Evolutionary conservation across 768 basidiomycete species (phyloP).

Genomic region (Rhodotorula graminis): DNA sequence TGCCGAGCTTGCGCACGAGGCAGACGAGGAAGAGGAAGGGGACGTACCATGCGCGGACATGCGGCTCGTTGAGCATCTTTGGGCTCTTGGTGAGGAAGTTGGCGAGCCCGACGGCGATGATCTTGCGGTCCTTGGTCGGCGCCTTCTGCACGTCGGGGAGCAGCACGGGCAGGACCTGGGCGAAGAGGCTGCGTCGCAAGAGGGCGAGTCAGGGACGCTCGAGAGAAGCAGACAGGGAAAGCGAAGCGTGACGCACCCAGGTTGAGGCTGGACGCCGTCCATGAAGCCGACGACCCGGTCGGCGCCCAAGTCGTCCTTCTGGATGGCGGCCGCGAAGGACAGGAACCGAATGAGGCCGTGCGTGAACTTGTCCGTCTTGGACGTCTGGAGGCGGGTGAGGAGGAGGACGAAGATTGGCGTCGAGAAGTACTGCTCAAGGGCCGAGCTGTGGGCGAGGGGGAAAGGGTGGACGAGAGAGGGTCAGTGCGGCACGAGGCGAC

Average conservation of each 20-base stretch:
- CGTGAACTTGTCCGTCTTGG: constrained; percentile 81
- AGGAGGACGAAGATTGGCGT: constrained; percentile 65
- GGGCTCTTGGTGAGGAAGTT: constrained; percentile 70
- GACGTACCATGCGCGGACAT: constrained; percentile 60
- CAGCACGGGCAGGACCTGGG: constrained; percentile 69
- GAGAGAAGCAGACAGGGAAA: not conserved
- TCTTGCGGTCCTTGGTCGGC: constrained; percentile 75
- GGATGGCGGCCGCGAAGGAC: constrained; percentile 67
- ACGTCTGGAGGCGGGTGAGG: constrained; percentile 72
- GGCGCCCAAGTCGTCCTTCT: constrained; percentile 67
- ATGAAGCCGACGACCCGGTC: constrained; percentile 72
- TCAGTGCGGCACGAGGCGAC: not conserved
- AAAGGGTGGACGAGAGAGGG: not conserved
- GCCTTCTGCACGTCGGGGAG: constrained; percentile 75
- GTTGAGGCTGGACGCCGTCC: constrained; percentile 66
- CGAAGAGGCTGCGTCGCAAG: constrained; percentile 61
- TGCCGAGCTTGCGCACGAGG: not conserved
- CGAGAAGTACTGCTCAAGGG: constrained; percentile 68
- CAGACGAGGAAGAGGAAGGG: not conserved
- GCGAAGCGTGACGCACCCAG: constrained; percentile 57
- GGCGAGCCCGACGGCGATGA: constrained; percentile 73
- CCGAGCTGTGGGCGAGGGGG: constrained; percentile 50
- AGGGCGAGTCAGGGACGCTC: too few relatives aligned
- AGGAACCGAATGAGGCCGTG: constrained; percentile 77
- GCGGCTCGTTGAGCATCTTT: constrained; percentile 64